Percentiles rank a stretch among this genome's conserved stretches.
Conservation (phyloP, 78 protist species). For the Capsaspora owczarzaki region DNA sequence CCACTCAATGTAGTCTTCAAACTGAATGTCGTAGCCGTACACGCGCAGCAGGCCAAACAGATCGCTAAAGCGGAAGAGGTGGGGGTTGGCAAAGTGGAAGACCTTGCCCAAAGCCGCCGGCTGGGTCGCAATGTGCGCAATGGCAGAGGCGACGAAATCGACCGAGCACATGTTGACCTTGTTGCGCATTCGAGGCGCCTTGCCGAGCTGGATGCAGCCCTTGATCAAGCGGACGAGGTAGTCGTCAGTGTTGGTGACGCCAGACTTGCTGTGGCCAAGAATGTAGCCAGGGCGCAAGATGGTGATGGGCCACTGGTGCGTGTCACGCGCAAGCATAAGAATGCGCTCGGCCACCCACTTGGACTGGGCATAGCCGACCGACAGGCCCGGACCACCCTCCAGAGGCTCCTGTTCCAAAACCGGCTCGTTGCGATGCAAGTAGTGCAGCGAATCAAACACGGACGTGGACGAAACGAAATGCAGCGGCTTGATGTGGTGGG, state of each 20-base stretch:
- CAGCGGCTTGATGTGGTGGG: slow-evolving; percentile 15
- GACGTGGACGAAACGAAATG: slow-evolving; percentile 59
- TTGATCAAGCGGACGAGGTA: slow-evolving; percentile 53
- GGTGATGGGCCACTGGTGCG: slow-evolving; percentile 26
- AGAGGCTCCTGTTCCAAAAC: slow-evolving; percentile 22
- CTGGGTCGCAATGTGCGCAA: slow-evolving; percentile 4
- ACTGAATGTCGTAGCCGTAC: background rate
- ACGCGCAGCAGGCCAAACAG: background rate
- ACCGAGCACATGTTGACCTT: slow-evolving; percentile 52
- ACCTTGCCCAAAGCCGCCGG: background rate
- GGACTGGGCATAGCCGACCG: slow-evolving; percentile 44
- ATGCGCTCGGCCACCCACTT: slow-evolving; percentile 61
- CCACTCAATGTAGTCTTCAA: slow-evolving; percentile 21
- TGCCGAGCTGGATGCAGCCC: slow-evolving; percentile 52
- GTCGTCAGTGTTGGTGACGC: slow-evolving; percentile 57
- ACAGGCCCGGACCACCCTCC: background rate
- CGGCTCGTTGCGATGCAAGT: background rate
- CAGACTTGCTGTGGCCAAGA: slow-evolving; percentile 18
- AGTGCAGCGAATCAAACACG: slow-evolving; percentile 49
- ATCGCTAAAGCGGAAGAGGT: slow-evolving; percentile 5
- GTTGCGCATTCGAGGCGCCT: slow-evolving; percentile 13
- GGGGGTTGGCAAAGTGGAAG: slow-evolving; percentile 31
- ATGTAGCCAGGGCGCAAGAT: slow-evolving; percentile 41
- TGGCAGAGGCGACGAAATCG: slow-evolving; percentile 36
- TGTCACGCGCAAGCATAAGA: background rate